Percentiles rank a stretch among this genome's conserved stretches.
These are phyloP conservation scores for Singerocomus rubriflavus DNA, from an alignment of 1,284 basidiomycete species.

Conservation along the genomic window DNA sequence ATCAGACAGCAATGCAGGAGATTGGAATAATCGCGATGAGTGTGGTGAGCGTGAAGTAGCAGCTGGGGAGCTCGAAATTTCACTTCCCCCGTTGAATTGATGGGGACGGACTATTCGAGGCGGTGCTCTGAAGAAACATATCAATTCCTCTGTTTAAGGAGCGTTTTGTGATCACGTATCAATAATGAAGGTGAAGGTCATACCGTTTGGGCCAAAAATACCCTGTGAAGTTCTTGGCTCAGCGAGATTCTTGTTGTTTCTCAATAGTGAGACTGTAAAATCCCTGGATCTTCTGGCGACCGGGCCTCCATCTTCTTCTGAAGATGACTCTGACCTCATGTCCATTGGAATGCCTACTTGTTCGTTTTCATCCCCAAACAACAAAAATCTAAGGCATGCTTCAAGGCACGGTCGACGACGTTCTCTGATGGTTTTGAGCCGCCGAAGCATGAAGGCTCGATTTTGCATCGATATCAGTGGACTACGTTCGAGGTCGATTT, in stretches of 20 bases:
- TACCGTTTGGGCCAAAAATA: conserved; percentile 84
- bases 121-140: conserved; percentile 81
- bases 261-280: conserved; percentile 49
- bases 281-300: conserved; percentile 43
- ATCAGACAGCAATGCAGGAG: conserved; percentile 63
- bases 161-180: background rate
- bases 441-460: conserved; percentile 73
- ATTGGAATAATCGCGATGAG: conserved; percentile 50
- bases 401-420: conserved; percentile 76
- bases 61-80: conserved; percentile 47
- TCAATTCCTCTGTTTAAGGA: conserved; percentile 62
- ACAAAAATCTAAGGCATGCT: conserved; percentile 74
- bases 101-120: conserved; percentile 62
- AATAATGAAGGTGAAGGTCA: conserved; percentile 6
- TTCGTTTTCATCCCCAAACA: conserved; percentile 63
- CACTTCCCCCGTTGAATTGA: conserved; percentile 38
- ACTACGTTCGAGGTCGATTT: conserved; percentile 80
- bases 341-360: conserved; percentile 37
- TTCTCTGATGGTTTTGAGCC: conserved; percentile 70
- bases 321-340: conserved; percentile 56
- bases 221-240: conserved; percentile 81
- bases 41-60: conserved; percentile 31
- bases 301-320: conserved; percentile 41
- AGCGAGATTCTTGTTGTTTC: conserved; percentile 71
- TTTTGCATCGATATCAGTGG: conserved; percentile 76